Evolutionary conservation across 305 asterid species (phyloP).

Genomic region (Rubia tinctorum): DNA sequence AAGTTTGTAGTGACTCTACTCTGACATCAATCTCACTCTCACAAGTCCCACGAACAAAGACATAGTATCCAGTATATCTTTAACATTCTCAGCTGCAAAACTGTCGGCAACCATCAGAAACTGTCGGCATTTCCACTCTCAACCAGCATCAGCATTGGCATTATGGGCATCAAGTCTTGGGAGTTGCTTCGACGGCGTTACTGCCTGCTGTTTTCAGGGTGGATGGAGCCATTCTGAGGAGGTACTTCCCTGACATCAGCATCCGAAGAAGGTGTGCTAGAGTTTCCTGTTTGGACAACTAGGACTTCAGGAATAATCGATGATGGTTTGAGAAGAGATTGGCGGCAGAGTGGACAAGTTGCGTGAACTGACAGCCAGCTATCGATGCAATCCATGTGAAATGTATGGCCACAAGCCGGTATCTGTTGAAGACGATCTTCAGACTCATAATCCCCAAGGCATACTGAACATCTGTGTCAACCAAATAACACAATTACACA

Average conservation of each 20-base stretch:
- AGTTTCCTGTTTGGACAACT: conserved; percentile 14
- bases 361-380: conserved; percentile 71
- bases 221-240: conserved; percentile 8
- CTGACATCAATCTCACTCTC: background rate
- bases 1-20: background rate
- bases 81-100: background rate
- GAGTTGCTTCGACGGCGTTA: conserved; percentile 18
- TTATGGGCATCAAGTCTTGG: conserved; percentile 1
- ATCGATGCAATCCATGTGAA: conserved; percentile 84
- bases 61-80: background rate
- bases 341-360: conserved; percentile 90
- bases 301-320: background rate
- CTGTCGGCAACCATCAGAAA: background rate
- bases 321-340: conserved; percentile 46
- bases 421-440: conserved; percentile 79
- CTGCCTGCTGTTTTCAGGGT: conserved; percentile 18
- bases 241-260: conserved; percentile 23
- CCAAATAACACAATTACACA: background rate
- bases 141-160: too few relatives aligned
- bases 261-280: conserved; percentile 11
- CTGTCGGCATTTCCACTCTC: background rate
- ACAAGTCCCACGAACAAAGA: background rate
- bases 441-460: conserved; percentile 73
- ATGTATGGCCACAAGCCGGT: conserved; percentile 79
- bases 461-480: conserved; percentile 63